Evolutionary conservation across 805 yeast genomes (phyloP), one percentile per base, ranked within the genome.

Genomic region (Schizosaccharomyces cryophilus): DNA sequence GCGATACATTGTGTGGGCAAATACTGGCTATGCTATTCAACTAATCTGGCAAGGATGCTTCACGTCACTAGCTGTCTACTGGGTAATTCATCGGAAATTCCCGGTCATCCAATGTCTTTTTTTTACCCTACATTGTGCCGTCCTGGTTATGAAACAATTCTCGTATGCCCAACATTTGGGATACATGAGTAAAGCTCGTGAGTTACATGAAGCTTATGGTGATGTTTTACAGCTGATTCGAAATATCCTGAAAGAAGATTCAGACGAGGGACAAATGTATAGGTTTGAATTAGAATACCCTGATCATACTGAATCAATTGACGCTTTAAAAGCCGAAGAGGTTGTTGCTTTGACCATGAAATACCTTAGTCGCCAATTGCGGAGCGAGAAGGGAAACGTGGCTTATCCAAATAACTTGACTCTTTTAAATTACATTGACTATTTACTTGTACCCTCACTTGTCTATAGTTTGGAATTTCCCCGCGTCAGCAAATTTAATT

Each of bases 31-130:
- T 80, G 65, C 73, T 3, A 58, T 86, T 1, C 85, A 84, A 66
- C 73, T 79, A 17, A 40, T 78, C 58, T 80, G 72, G 67, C 94
- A 88, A 67, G 60, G 80, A 5, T 62, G 64, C 0, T 84, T 77
- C 66, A 68, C 87, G 11, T 61, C 71, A 9, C 76, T 78, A 61
- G 85, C 80, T 73, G 68, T 82, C 54, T 71, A 74, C 64, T 74
- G 80, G 67, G 80, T 93, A 3, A 80, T 82, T 55, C 68, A 69
- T 59, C 70, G 73, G 69, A 73, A 76, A 51, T 85, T 78, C 66
- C 87, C 94, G 13, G 93, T 98, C 98, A 85, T 89, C 60, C 95
- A 87, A 1, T 82, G 82, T 67, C 89, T 89, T 54, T 93, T 87
- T 67, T 72, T 93, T 64, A 78, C 87, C 63, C 73, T 93, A 60